A percentile compares a stretch with the other conserved stretches of the same genome.
phyloP scores from a whole-genome alignment of 2,329 filamentous ascomycete species.

The Colletotrichum sp. region DNA sequence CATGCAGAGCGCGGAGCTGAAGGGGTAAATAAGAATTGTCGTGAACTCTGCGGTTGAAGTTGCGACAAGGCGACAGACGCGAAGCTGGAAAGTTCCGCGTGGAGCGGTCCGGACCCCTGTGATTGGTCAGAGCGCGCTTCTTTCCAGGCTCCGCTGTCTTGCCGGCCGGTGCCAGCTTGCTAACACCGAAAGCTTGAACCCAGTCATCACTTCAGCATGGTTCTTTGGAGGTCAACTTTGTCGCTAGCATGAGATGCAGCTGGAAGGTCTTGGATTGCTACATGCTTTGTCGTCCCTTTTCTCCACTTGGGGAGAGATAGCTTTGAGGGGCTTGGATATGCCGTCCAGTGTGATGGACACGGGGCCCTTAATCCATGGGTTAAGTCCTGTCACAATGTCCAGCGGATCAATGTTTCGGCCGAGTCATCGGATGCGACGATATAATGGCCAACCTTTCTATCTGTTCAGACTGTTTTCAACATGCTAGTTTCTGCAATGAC shows the following conservation, averaged over 20 bases:
- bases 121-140: conserved; percentile 4
- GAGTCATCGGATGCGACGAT: background rate
- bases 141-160: background rate
- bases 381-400: background rate
- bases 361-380: background rate
- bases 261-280: background rate
- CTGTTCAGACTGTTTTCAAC: background rate
- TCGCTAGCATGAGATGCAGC: background rate
- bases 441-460: background rate
- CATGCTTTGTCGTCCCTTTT: background rate
- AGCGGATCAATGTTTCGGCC: background rate
- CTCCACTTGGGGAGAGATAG: background rate
- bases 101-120: background rate
- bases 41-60: background rate
- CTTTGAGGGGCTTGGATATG: background rate
- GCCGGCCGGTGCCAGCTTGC: background rate
- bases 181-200: background rate
- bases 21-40: background rate
- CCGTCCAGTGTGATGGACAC: background rate
- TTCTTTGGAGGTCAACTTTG: background rate
- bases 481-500: background rate
- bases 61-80: background rate
- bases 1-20: background rate
- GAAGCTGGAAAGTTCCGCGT: conserved; percentile 19
- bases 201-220: background rate